phyloP scores from a whole-genome alignment of 2,329 filamentous ascomycete species.

The Metarhizium humberi region DNA sequence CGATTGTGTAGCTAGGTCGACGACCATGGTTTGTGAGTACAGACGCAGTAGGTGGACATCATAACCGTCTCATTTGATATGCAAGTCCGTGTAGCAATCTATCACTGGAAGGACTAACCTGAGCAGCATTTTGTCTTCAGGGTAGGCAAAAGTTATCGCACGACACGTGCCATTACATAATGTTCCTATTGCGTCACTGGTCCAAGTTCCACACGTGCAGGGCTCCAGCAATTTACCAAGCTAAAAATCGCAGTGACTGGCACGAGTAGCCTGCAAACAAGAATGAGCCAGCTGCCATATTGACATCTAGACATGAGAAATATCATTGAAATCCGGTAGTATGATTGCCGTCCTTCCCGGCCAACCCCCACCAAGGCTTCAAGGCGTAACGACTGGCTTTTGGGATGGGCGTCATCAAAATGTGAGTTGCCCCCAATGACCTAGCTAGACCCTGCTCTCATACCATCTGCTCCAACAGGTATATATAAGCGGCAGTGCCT shows the following conservation, averaged over 20 bases:
- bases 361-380: conserved; percentile 66
- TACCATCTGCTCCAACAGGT: conserved; percentile 39
- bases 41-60: no score
- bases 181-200: background rate
- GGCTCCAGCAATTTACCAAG: background rate
- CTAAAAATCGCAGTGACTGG: background rate
- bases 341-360: conserved; percentile 77
- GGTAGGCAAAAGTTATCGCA: no score
- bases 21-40: no score
- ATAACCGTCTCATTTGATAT: no score
- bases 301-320: conserved; percentile 5
- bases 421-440: conserved; percentile 35
- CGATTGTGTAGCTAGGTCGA: no score
- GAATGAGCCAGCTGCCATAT: background rate
- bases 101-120: no score
- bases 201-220: background rate
- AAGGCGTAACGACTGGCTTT: conserved; percentile 64
- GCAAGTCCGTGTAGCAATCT: no score
- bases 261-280: background rate
- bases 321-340: conserved; percentile 20
- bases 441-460: background rate
- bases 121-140: no score
- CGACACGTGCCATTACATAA: background rate
- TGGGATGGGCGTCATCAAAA: conserved; percentile 67
- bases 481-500: conserved; percentile 83